Evolutionary conservation across 495 filamentous ascomycete genomes (phyloP).

Genomic region (Daldinia decipiens): DNA sequence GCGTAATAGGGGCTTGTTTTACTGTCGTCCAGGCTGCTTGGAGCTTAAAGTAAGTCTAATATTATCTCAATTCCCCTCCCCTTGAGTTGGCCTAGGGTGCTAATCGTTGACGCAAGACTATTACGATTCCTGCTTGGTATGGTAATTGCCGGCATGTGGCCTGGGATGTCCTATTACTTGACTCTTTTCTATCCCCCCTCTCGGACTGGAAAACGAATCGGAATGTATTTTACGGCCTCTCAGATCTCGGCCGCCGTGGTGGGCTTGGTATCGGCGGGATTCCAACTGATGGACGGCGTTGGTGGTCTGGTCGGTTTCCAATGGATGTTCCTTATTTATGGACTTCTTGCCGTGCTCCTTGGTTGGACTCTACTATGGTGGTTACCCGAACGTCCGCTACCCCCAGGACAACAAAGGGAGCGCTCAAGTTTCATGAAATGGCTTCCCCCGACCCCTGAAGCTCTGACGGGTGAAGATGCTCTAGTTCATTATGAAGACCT

Average conservation of each 20-base stretch:
- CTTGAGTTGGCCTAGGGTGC: background rate
- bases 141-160: slow-evolving; percentile 94
- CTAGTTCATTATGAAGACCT: slow-evolving; percentile 86
- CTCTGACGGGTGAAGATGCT: slow-evolving; percentile 80
- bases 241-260: slow-evolving; percentile 92
- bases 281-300: slow-evolving; percentile 86
- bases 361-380: slow-evolving; percentile 84
- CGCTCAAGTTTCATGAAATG: slow-evolving; percentile 62
- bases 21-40: slow-evolving; percentile 81
- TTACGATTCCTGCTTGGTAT: slow-evolving; percentile 87
- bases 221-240: slow-evolving; percentile 87
- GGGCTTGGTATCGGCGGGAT: slow-evolving; percentile 88
- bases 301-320: slow-evolving; percentile 84
- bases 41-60: slow-evolving; percentile 78
- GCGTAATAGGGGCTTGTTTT: slow-evolving; percentile 83
- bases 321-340: slow-evolving; percentile 96
- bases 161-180: slow-evolving; percentile 93
- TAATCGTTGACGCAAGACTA: slow-evolving; percentile 58
- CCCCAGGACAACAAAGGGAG: slow-evolving; percentile 66
- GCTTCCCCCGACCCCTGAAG: slow-evolving; percentile 72
- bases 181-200: slow-evolving; percentile 92
- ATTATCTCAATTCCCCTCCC: background rate
- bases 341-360: slow-evolving; percentile 74
- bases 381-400: slow-evolving; percentile 82
- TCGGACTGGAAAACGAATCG: slow-evolving; percentile 86